Percentiles rank a stretch among this genome's conserved stretches.
Evolutionary conservation across 192 early-diverging fungal species (phyloP).

Genomic region (Coemansia sp.): DNA sequence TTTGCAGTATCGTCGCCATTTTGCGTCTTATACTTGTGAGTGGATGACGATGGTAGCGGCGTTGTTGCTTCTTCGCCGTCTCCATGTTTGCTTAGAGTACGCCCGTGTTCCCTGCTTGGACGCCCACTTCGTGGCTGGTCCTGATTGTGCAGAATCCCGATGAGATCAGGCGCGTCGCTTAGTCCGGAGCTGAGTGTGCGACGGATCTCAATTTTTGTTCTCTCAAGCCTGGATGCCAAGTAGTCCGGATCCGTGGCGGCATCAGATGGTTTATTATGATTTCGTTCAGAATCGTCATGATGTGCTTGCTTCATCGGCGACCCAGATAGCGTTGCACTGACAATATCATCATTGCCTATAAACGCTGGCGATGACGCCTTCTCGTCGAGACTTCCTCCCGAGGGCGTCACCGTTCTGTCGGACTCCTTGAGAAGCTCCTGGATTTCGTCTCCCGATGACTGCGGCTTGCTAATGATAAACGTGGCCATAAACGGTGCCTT

Average conservation of each 20-base stretch:
- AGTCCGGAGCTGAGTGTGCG: constrained; percentile 37
- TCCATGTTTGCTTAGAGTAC: constrained; percentile 1
- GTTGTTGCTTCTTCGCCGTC: not conserved
- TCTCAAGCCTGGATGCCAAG: constrained; percentile 35
- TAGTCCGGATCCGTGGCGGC: constrained; percentile 19
- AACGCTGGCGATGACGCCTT: not conserved
- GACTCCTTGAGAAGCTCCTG: constrained; percentile 53
- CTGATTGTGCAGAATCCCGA: constrained; percentile 33
- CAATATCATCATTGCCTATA: not conserved
- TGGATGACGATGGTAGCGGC: not conserved
- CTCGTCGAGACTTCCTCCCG: not conserved
- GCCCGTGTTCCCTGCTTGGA: constrained; percentile 35
- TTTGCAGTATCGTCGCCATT: not conserved
- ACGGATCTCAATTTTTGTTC: constrained; percentile 27
- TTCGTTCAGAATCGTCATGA: not conserved
- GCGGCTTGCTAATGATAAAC: constrained; percentile 78
- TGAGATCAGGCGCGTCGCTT: constrained; percentile 53
- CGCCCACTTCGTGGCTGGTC: constrained; percentile 19
- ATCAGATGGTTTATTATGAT: not conserved
- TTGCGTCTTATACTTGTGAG: not conserved
- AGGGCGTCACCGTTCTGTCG: constrained; percentile 46
- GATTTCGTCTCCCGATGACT: constrained; percentile 60
- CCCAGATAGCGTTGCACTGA: not conserved
- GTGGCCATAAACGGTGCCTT: constrained; percentile 99
- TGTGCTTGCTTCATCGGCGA: not conserved